A percentile compares a stretch with the other conserved stretches of the same genome.
Evolutionary conservation across 108 stramenopile species (phyloP).

Genomic region (Nannochloropsis gaditana): DNA sequence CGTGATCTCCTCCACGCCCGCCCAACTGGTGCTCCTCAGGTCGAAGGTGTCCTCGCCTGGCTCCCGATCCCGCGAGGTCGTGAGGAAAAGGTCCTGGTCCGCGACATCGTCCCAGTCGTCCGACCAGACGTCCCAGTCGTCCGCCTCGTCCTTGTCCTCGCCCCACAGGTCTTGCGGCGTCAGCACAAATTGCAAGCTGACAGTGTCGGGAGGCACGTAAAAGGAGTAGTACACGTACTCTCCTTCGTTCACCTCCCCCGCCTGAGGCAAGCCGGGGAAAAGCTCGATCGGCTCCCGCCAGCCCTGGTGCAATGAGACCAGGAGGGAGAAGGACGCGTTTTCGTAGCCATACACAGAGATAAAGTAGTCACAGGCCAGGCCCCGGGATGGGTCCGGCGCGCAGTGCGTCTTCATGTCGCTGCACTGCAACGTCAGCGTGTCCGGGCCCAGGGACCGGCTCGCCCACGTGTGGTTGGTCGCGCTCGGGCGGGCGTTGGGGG

Average conservation of each 20-base stretch:
- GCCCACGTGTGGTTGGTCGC: constrained; percentile 19
- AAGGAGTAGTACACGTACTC: constrained; percentile 29
- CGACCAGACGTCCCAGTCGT: constrained; percentile 10
- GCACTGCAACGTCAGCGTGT: constrained; percentile 23
- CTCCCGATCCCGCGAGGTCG: not conserved
- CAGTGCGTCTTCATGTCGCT: constrained; percentile 21
- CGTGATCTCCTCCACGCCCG: constrained; percentile 24
- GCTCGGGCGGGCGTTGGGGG: constrained; percentile 2
- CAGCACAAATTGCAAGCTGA: constrained; percentile 18
- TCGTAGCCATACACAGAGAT: constrained; percentile 27
- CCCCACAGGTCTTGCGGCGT: constrained; percentile 23
- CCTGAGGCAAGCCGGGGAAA: constrained; percentile 18
- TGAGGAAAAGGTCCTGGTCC: not conserved
- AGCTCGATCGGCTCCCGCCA: not conserved
- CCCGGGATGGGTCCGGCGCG: constrained; percentile 16
- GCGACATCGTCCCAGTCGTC: constrained; percentile 26
- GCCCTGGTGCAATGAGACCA: constrained; percentile 22
- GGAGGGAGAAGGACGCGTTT: constrained; percentile 23
- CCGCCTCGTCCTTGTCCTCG: not conserved
- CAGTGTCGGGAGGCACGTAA: not conserved
- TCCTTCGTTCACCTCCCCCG: constrained; percentile 23
- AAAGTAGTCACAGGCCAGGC: constrained; percentile 19
- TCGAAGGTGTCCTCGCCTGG: constrained; percentile 25
- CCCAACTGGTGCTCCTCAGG: constrained; percentile 9
- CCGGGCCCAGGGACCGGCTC: constrained; percentile 18